Base-by-base conservation (phyloP, 495 filamentous ascomycete genomes). In the Trichodelitschia bisporula region DNA sequence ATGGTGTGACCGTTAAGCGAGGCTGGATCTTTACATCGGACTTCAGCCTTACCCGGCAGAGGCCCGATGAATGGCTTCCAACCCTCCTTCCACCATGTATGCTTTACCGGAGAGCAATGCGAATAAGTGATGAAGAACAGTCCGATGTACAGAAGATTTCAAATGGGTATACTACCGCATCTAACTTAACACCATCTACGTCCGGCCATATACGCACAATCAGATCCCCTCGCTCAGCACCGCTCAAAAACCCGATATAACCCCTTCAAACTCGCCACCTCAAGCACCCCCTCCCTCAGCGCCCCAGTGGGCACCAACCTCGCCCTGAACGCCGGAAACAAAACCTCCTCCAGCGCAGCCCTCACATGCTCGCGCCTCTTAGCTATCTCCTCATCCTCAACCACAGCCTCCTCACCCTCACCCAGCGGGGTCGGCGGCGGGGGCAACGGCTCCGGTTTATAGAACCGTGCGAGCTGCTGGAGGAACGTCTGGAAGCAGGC, bases 241-340 rank as follows among this genome's bases (percentile, higher is more conserved):
- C 89, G 61, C 53, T 99, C 89, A 57, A 99, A 99, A n/a, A 93
- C 83, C 25, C 77, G 58, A 50, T 99, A 99, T 30, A 99, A 47
- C 3, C 89, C 83, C 49, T 92, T 95, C 34, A 95, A 52, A 57
- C 92, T 76, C 0, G 89, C 89, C 16, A 92, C 69, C 53, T 99
- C 86, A 11, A 89, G 58, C 18, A 91, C 67, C 13, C 71, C 77
- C 33, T 64, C 62, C 48, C 93, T 61, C 40, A 95, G 50, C 14
- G 61, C 58, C 35, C 64, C 73, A 25, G 84, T 91, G 16, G 82
- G 83, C 36, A 95, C 72, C 20, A 99, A 48, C 31, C 82, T 59
- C 4, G 72, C 62, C 48, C 77, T 74, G 37, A 92, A 69, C 2
- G 82, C 77, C 3, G 86, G 72, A 40, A 84, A 84, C 30, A 90